These are phyloP conservation scores for Lachnellula suecica DNA, from an alignment of 2,329 filamentous ascomycete genomes.

Conservation along the genomic window DNA sequence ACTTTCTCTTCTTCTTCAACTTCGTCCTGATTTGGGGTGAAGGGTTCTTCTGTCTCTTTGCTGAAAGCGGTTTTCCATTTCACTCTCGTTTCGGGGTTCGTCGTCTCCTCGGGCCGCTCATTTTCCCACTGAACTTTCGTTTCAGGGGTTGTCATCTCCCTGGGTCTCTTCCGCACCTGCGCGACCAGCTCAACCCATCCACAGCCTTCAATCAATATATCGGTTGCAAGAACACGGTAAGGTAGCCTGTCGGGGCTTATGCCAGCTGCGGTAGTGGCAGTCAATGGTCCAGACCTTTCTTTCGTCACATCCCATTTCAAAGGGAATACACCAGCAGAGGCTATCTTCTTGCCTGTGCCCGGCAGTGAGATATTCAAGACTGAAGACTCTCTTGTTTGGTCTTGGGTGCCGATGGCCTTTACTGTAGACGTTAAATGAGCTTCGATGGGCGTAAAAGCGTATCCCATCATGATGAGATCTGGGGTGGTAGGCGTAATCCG, in stretches of 20 bases:
- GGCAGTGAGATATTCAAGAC: slow-evolving; percentile 64
- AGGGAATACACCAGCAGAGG: slow-evolving; percentile 71
- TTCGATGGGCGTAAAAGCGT: slow-evolving; percentile 79
- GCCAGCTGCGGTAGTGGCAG: slow-evolving; percentile 59
- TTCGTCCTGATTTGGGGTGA: background rate
- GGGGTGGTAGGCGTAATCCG: slow-evolving; percentile 76
- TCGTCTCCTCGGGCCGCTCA: slow-evolving; percentile 41
- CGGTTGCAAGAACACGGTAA: slow-evolving; percentile 76
- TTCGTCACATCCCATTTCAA: slow-evolving; percentile 84
- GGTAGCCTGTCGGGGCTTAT: slow-evolving; percentile 69
- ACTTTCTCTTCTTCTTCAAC: background rate
- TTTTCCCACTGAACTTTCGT: background rate
- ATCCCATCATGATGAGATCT: slow-evolving; percentile 69
- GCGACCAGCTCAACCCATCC: slow-evolving; percentile 90
- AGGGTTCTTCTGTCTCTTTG: background rate
- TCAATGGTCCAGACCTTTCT: slow-evolving; percentile 71
- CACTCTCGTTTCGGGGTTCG: background rate
- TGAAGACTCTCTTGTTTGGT: slow-evolving; percentile 56
- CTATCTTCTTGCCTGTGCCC: slow-evolving; percentile 56
- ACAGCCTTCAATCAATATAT: slow-evolving; percentile 87
- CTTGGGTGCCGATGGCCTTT: slow-evolving; percentile 76
- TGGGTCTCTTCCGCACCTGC: slow-evolving; percentile 67
- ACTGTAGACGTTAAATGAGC: slow-evolving; percentile 76
- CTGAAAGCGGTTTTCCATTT: background rate
- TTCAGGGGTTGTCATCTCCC: slow-evolving; percentile 18